Percentiles rank a stretch among this genome's conserved stretches.
phyloP scores from a whole-genome alignment of 768 basidiomycete genomes.

The Crucibulum laeve region DNA sequence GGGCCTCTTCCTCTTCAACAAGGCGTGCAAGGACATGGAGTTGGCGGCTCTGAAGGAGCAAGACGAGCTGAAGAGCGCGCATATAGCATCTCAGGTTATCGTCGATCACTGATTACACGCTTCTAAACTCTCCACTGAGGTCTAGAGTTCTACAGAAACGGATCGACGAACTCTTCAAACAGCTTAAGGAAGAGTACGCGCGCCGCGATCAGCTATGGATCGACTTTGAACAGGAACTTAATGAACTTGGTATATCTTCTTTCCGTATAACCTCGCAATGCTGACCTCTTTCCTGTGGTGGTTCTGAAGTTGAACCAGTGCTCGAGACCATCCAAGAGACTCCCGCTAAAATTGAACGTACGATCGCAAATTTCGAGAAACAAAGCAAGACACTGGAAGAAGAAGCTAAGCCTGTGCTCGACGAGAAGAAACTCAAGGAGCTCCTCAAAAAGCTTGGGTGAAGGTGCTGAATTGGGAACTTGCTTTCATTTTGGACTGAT shows the following conservation, averaged over 20 bases:
- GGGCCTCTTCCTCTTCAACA: conserved; percentile 51
- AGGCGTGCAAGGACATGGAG: conserved; percentile 52
- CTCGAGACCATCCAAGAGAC: conserved; percentile 35
- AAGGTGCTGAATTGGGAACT: too few species aligned
- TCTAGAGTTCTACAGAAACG: conserved; percentile 37
- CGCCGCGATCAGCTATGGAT: conserved; percentile 48
- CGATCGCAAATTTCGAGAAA: conserved; percentile 50
- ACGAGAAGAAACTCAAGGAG: conserved; percentile 24
- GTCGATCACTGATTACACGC: conserved; percentile 1
- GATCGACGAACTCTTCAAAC: conserved; percentile 33
- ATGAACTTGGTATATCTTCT: conserved; percentile 38
- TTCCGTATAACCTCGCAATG: conserved; percentile 7
- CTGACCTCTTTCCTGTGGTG: conserved; percentile 5
- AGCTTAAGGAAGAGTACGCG: conserved; percentile 45
- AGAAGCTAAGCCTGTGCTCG: conserved; percentile 16
- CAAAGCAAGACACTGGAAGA: conserved; percentile 40
- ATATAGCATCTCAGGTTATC: conserved; percentile 40
- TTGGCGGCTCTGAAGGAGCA: conserved; percentile 36
- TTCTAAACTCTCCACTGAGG: conserved; percentile 1
- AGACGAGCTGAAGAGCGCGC: conserved; percentile 33
- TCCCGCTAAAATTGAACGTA: conserved; percentile 49
- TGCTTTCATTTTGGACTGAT: too few species aligned
- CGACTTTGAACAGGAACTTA: conserved; percentile 37
- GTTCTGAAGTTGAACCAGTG: conserved; percentile 45
- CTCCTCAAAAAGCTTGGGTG: conserved; percentile 19